These are phyloP conservation scores for Metschnikowia gelsemii DNA, from an alignment of 805 yeast species.

Conservation along the genomic window DNA sequence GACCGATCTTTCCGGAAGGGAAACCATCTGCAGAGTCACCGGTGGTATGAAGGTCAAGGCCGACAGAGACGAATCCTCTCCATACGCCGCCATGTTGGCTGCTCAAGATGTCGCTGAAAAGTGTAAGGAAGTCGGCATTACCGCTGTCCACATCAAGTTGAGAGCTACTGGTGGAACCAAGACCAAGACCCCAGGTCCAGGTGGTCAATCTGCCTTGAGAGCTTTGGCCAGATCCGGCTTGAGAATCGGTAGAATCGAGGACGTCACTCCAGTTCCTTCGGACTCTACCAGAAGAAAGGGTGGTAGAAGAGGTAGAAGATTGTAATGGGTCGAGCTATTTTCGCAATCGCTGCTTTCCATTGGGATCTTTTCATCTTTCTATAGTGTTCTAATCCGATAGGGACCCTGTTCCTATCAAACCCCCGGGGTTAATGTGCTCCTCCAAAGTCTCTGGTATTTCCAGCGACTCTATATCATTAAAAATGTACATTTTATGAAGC, in stretches of 20 bases:
- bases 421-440: constrained; percentile 17
- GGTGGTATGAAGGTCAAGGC: constrained; percentile 99
- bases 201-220: constrained; percentile 99
- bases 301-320: constrained; percentile 99
- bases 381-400: constrained; percentile 16
- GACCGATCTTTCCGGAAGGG: constrained; percentile 99
- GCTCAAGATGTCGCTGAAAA: constrained; percentile 99
- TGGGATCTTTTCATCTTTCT: constrained; percentile 9
- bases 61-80: constrained; percentile 99
- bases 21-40: constrained; percentile 99
- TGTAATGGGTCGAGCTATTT: constrained; percentile 39
- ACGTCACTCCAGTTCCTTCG: constrained; percentile 99
- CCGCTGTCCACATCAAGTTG: constrained; percentile 98
- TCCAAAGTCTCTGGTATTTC: constrained; percentile 1
- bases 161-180: constrained; percentile 99
- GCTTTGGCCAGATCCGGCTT: constrained; percentile 99
- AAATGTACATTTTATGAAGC: constrained; percentile 17
- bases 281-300: constrained; percentile 99
- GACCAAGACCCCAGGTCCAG: constrained; percentile 99
- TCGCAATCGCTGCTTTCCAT: background rate
- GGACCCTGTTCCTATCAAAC: constrained; percentile 1
- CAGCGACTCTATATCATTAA: constrained; percentile 15
- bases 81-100: constrained; percentile 99
- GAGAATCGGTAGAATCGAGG: constrained; percentile 99
- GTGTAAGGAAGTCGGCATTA: constrained; percentile 99